Percentiles rank a stretch among this genome's conserved stretches.
Conservation (phyloP, 306 rosid genomes). For the Gillenia trifoliata region DNA sequence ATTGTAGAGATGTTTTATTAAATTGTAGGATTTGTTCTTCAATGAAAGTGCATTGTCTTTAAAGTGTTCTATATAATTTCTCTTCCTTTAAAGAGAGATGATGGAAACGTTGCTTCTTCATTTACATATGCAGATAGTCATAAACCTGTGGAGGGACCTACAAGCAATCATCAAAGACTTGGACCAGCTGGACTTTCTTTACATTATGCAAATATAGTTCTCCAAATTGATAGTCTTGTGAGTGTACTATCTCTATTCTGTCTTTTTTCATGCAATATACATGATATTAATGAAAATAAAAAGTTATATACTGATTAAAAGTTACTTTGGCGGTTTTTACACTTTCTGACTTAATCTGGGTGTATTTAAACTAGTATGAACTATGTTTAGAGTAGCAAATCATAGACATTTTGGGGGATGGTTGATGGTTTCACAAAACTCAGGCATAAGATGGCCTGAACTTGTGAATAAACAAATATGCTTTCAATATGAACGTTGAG, state of each 20-base stretch:
- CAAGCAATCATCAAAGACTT: constrained; percentile 41
- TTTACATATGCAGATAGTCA: constrained; percentile 41
- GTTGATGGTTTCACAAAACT: too few relatives aligned
- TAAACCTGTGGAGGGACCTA: constrained; percentile 37
- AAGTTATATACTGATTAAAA: not conserved
- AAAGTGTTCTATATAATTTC: not conserved
- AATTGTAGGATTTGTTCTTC: not conserved
- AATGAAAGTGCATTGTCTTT: not conserved
- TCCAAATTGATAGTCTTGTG: constrained; percentile 85
- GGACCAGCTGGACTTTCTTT: constrained; percentile 87
- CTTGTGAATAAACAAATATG: not conserved
- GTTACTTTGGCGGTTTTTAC: constrained; percentile 3
- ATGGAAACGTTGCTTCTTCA: not conserved
- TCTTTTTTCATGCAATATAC: constrained; percentile 14
- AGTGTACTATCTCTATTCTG: constrained; percentile 28
- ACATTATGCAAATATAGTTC: constrained; percentile 84
- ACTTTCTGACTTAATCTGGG: not conserved
- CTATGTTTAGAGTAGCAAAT: not conserved
- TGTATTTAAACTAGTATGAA: not conserved
- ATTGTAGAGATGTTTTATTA: not conserved
- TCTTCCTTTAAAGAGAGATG: not conserved
- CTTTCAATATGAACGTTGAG: not conserved
- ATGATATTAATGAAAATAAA: not conserved
- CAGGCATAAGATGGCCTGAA: too few relatives aligned
- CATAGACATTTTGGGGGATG: not conserved